A percentile compares a stretch with the other conserved stretches of the same genome.
Conservation (phyloP, 164 flowering plant species). For the Dillenia turbinata region DNA sequence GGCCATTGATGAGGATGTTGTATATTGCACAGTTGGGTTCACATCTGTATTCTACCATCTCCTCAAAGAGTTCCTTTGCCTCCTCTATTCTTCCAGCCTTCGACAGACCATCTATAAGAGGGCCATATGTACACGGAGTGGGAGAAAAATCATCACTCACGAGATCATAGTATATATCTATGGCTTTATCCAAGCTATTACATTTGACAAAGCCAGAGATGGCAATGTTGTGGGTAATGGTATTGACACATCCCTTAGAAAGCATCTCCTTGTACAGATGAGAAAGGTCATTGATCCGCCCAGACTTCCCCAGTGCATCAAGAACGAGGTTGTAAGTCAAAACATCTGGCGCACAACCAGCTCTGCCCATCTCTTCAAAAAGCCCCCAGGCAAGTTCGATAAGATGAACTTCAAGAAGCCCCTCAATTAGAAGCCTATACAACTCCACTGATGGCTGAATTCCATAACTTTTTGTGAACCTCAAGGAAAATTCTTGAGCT, state of each 20-base stretch:
- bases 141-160: conserved; percentile 74
- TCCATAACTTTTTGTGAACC: conserved; percentile 44
- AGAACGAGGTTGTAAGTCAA: conserved; percentile 72
- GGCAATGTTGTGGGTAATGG: conserved; percentile 69
- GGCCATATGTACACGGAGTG: conserved; percentile 89
- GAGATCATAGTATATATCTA: conserved; percentile 70
- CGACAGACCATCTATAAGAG: conserved; percentile 80
- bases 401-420: conserved; percentile 48
- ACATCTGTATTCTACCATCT: conserved; percentile 80
- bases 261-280: conserved; percentile 66
- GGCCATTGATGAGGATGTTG: conserved; percentile 84
- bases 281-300: conserved; percentile 42
- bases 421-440: conserved; percentile 57
- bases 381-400: conserved; percentile 46
- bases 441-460: conserved; percentile 39
- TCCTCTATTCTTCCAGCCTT: conserved; percentile 72
- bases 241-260: conserved; percentile 50
- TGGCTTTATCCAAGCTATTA: conserved; percentile 50
- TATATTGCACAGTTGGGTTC: conserved; percentile 81
- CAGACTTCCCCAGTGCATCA: conserved; percentile 63
- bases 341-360: conserved; percentile 54
- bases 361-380: conserved; percentile 63
- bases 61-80: conserved; percentile 66
- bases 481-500: conserved; percentile 49
- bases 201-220: conserved; percentile 72